phyloP scores from a whole-genome alignment of 176 grass and related monocot species.

The Aegilops longissima region DNA sequence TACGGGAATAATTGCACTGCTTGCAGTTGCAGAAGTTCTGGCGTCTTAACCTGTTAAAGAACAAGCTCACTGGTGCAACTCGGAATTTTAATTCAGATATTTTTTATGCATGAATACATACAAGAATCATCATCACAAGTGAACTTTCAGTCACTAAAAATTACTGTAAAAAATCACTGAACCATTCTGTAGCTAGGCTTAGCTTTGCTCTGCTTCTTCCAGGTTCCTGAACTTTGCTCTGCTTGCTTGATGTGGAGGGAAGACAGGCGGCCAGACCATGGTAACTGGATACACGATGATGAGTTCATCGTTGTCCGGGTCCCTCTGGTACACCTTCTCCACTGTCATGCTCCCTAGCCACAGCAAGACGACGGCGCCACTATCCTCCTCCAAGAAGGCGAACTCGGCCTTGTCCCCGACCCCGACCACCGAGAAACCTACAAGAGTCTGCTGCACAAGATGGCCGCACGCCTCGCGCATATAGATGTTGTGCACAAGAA shows the following conservation, averaged over 20 bases:
- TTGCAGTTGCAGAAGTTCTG: too few relatives aligned
- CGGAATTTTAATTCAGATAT: too few relatives aligned
- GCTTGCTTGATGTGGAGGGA: neutral
- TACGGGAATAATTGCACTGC: too few relatives aligned
- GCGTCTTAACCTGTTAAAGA: too few relatives aligned
- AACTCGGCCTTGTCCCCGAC: neutral
- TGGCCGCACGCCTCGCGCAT: neutral
- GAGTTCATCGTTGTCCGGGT: neutral
- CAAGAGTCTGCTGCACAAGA: neutral
- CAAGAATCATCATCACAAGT: too few relatives aligned
- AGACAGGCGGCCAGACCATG: neutral
- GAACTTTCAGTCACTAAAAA: too few relatives aligned
- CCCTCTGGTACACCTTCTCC: slow-evolving; percentile 8
- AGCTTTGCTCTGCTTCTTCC: too few relatives aligned
- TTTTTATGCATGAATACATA: too few relatives aligned
- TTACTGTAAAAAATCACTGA: too few relatives aligned
- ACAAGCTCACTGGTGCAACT: too few relatives aligned
- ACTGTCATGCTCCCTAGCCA: neutral
- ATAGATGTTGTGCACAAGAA: neutral
- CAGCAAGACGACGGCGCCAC: neutral
- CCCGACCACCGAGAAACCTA: neutral
- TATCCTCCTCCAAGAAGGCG: neutral
- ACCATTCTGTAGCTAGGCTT: too few relatives aligned
- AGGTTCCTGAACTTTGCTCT: too few relatives aligned
- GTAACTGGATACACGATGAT: neutral